Evolutionary conservation across 2,329 filamentous ascomycete genomes (phyloP).

Genomic region (Arthrobotrys conoides): DNA sequence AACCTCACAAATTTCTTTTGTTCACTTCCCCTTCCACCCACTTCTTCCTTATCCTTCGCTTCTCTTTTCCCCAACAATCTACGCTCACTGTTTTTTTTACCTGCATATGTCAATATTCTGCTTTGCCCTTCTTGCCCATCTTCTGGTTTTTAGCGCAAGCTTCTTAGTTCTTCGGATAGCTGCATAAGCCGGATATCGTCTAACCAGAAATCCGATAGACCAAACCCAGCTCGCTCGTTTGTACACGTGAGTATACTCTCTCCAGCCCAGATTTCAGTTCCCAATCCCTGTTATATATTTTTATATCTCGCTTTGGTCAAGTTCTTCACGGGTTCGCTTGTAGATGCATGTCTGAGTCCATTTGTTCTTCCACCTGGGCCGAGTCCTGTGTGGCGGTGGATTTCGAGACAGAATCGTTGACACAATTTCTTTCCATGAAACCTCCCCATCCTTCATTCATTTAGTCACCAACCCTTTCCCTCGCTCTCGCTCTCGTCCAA

Average conservation of each 20-base stretch:
- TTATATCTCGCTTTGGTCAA: background rate
- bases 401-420: constrained; percentile 1
- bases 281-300: background rate
- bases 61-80: constrained; percentile 4
- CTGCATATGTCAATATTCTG: background rate
- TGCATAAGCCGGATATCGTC: constrained; percentile 6
- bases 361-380: background rate
- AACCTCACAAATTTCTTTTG: constrained; percentile 4
- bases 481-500: background rate
- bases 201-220: background rate
- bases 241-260: constrained; percentile 10
- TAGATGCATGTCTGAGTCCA: constrained; percentile 6
- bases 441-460: background rate
- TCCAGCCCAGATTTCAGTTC: background rate
- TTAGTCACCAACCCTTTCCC: background rate
- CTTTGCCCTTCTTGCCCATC: background rate
- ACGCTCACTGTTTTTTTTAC: constrained; percentile 5
- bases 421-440: constrained; percentile 1
- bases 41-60: constrained; percentile 22
- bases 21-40: constrained; percentile 4
- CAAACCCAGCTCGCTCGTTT: background rate
- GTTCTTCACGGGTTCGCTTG: constrained; percentile 6
- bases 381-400: background rate
- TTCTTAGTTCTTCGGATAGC: background rate
- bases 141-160: background rate